Conservation (phyloP, 331 rosid species). For the Spiraea crenata region DNA sequence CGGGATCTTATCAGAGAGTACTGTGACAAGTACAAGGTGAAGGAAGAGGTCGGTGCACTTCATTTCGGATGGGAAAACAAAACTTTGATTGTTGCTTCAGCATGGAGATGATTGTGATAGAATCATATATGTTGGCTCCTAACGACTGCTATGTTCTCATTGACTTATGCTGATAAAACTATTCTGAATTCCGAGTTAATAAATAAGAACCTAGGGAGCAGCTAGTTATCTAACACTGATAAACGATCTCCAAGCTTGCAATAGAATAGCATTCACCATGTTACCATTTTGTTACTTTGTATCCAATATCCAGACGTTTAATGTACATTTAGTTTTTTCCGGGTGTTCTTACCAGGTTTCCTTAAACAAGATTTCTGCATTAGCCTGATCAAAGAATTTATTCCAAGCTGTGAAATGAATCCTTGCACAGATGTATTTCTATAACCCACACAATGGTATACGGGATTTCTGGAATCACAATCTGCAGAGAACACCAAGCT, state of each 20-base stretch:
- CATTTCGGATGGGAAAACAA: constrained; percentile 97
- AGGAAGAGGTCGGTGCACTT: constrained; percentile 75
- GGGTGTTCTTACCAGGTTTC: no score
- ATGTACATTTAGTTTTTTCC: no score
- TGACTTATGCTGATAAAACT: constrained; percentile 26
- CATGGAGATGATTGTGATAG: constrained; percentile 61
- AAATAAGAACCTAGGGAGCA: constrained; percentile 28
- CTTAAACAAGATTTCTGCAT: no score
- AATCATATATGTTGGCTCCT: background rate
- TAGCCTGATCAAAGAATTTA: no score
- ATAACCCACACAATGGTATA: no score
- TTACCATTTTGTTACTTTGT: background rate
- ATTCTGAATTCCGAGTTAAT: constrained; percentile 22
- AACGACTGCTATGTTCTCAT: constrained; percentile 14
- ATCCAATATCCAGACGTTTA: no score
- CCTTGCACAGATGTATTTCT: no score
- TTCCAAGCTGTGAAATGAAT: no score
- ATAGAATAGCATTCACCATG: background rate
- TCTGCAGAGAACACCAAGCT: background rate
- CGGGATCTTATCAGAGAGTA: constrained; percentile 50
- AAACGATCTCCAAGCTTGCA: constrained; percentile 16
- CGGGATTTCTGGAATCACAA: no score
- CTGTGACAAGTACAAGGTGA: constrained; percentile 63
- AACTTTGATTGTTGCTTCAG: constrained; percentile 85
- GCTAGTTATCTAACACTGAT: constrained; percentile 19